Conservation (phyloP, 192 early-diverging fungal species). For the Backusella macrospora region DNA sequence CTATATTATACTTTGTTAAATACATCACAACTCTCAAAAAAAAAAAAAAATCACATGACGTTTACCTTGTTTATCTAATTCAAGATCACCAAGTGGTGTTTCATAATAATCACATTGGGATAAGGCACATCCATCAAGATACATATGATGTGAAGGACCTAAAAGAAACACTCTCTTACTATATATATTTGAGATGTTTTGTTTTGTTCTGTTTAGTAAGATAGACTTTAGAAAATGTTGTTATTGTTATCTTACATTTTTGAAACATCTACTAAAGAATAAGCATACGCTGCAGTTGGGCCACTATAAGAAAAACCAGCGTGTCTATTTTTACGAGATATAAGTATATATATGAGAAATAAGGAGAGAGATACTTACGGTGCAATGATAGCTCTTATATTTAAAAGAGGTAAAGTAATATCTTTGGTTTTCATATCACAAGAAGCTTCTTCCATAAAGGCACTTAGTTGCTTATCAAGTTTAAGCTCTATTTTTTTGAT, state of each 20-base stretch:
- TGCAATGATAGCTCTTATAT: conserved; percentile 70
- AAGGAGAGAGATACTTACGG: conserved; percentile 61
- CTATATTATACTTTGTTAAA: conserved; percentile 34
- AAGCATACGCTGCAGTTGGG: conserved; percentile 89
- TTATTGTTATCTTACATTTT: conserved; percentile 63
- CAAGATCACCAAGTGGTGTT: conserved; percentile 88
- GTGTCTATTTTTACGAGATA: conserved; percentile 59
- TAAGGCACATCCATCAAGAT: conserved; percentile 80
- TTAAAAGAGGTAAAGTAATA: conserved; percentile 45
- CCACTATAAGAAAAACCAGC: conserved; percentile 92
- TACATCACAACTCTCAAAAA: no score
- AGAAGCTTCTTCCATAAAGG: conserved; percentile 53
- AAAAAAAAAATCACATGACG: not conserved
- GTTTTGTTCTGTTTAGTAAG: not conserved
- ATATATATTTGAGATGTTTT: conserved; percentile 8
- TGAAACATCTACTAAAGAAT: conserved; percentile 66
- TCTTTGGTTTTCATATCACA: conserved; percentile 31
- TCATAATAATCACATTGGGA: conserved; percentile 71
- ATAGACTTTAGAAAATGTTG: no score
- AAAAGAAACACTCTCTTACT: conserved; percentile 87
- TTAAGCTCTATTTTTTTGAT: conserved; percentile 46
- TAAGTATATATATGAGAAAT: no score
- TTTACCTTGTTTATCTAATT: conserved; percentile 67
- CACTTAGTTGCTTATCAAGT: conserved; percentile 54
- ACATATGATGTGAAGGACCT: conserved; percentile 92